Conservation (phyloP, 805 yeast species). For the Hagleromyces aurorensis region DNA sequence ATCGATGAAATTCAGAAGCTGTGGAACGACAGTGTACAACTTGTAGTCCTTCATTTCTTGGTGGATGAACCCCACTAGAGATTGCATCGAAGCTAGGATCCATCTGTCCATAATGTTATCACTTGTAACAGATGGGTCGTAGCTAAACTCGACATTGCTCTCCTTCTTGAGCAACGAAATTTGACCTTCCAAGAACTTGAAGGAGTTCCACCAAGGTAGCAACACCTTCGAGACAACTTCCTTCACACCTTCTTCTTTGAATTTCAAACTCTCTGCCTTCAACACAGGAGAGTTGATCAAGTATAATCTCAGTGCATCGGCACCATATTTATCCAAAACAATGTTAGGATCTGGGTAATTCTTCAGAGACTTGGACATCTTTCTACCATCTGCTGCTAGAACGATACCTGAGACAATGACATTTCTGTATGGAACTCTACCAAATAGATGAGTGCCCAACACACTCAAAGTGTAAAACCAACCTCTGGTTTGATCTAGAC, state of each 20-base stretch:
- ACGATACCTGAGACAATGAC: slow-evolving; percentile 96
- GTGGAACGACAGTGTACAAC: slow-evolving; percentile 93
- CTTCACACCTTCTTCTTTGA: slow-evolving; percentile 97
- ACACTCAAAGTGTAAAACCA: slow-evolving; percentile 98
- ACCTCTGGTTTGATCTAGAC: slow-evolving; percentile 99
- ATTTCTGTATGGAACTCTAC: slow-evolving; percentile 87
- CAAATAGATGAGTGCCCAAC: slow-evolving; percentile 89
- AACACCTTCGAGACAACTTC: slow-evolving; percentile 94
- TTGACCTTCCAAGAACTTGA: slow-evolving; percentile 92
- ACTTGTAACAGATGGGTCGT: slow-evolving; percentile 55
- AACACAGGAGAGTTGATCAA: slow-evolving; percentile 95
- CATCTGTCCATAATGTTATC: slow-evolving; percentile 95
- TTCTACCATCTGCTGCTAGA: slow-evolving; percentile 95
- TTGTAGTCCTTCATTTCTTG: slow-evolving; percentile 85
- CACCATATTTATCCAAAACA: slow-evolving; percentile 84
- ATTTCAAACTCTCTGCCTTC: slow-evolving; percentile 92
- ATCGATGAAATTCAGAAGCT: slow-evolving; percentile 78
- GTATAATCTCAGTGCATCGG: slow-evolving; percentile 94
- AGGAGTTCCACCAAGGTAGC: slow-evolving; percentile 98
- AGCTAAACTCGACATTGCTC: slow-evolving; percentile 60
- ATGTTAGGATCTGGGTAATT: slow-evolving; percentile 93
- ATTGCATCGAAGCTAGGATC: slow-evolving; percentile 94
- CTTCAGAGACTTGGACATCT: slow-evolving; percentile 97
- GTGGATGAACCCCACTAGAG: slow-evolving; percentile 79
- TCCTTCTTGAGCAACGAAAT: slow-evolving; percentile 77